Percentiles rank a stretch among this genome's conserved stretches.
Conservation (phyloP, 805 yeast species). For the Starmerella apicola region DNA sequence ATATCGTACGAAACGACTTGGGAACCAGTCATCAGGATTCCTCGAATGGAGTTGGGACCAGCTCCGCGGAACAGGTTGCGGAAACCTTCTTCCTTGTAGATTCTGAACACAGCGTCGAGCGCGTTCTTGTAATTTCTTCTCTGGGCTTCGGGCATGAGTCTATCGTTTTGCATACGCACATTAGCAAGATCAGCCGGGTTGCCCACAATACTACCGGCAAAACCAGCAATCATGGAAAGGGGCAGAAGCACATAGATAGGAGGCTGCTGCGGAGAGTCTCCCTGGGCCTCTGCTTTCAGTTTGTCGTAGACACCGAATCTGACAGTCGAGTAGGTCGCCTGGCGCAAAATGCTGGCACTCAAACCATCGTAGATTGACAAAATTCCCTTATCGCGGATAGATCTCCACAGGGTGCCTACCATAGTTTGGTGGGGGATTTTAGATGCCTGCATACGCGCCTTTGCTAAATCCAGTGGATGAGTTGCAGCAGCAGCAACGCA, state of each 20-base stretch:
- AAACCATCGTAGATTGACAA: slow-evolving; percentile 67
- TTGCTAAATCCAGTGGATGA: slow-evolving; percentile 79
- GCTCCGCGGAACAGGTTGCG: slow-evolving; percentile 57
- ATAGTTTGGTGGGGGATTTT: slow-evolving; percentile 51
- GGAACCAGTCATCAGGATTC: slow-evolving; percentile 78
- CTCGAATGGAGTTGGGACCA: slow-evolving; percentile 66
- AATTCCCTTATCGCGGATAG: slow-evolving; percentile 47
- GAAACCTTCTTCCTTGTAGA: slow-evolving; percentile 48
- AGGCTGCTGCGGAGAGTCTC: slow-evolving; percentile 31
- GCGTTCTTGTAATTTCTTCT: slow-evolving; percentile 70
- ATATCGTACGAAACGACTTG: slow-evolving; percentile 82
- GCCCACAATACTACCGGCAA: slow-evolving; percentile 72
- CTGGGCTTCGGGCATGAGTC: slow-evolving; percentile 47
- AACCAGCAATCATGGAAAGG: slow-evolving; percentile 76
- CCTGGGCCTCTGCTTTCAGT: slow-evolving; percentile 39
- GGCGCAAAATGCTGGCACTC: slow-evolving; percentile 70
- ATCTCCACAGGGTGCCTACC: slow-evolving; percentile 46
- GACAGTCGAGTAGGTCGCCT: slow-evolving; percentile 77
- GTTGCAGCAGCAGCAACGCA: slow-evolving; percentile 32
- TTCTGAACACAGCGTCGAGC: slow-evolving; percentile 56
- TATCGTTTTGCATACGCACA: slow-evolving; percentile 84
- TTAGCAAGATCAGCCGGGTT: slow-evolving; percentile 82
- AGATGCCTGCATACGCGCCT: slow-evolving; percentile 77
- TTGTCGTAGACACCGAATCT: slow-evolving; percentile 78
- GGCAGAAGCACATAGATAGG: slow-evolving; percentile 53